phyloP scores from a whole-genome alignment of 768 basidiomycete genomes.

The Lyophyllum shimeji region DNA sequence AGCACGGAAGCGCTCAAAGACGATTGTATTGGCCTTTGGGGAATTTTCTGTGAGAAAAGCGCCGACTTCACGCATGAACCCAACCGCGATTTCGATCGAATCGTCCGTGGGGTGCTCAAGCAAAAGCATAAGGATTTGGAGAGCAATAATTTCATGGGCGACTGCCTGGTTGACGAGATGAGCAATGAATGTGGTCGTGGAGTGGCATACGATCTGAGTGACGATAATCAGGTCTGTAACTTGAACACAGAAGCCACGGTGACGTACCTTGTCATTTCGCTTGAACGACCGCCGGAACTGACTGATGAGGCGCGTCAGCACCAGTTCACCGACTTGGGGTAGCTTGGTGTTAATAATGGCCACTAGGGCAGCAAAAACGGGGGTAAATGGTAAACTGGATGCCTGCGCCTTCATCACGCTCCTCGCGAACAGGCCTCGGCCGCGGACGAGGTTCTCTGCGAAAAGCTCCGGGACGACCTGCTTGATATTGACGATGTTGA shows the following conservation, averaged over 20 bases:
- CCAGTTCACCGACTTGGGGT: constrained; percentile 92
- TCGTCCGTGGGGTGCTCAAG: constrained; percentile 96
- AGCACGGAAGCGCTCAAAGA: constrained; percentile 95
- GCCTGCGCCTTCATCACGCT: constrained; percentile 99
- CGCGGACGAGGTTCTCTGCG: constrained; percentile 90
- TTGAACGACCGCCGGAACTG: constrained; percentile 96
- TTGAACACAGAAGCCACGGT: not conserved
- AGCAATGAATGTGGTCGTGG: constrained; percentile 87
- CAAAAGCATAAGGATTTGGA: constrained; percentile 94
- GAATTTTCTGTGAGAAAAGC: constrained; percentile 92
- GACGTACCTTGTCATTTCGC: constrained; percentile 90
- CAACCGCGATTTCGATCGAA: constrained; percentile 97
- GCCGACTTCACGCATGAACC: constrained; percentile 96
- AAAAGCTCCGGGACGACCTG: constrained; percentile 89
- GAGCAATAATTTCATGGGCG: constrained; percentile 90
- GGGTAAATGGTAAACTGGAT: constrained; percentile 95
- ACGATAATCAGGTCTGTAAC: not conserved
- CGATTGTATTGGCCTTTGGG: constrained; percentile 91
- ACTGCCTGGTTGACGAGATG: constrained; percentile 94
- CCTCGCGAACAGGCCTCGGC: constrained; percentile 87
- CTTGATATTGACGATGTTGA: constrained; percentile 97
- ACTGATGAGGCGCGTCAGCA: constrained; percentile 85
- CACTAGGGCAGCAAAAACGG: constrained; percentile 93
- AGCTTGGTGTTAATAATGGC: constrained; percentile 97
- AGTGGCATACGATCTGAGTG: constrained; percentile 85